Conservation (phyloP, 352 stramenopile genomes). For the Phytophthora kernoviae region DNA sequence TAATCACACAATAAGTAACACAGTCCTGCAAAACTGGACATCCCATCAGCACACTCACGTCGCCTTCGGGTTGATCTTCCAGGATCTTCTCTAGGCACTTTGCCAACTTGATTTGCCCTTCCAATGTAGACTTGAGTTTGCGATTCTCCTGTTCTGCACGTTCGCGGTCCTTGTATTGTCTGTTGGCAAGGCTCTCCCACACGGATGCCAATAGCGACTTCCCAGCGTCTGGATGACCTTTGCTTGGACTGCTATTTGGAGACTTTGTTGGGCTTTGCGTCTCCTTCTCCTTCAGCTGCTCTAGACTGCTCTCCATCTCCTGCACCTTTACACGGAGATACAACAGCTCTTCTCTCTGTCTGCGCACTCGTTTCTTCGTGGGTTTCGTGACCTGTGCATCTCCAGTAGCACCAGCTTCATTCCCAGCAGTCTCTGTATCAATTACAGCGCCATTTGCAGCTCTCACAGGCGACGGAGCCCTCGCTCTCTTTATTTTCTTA, state of each 20-base stretch:
- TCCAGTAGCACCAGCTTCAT: not conserved
- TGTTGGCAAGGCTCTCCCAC: conserved; percentile 45
- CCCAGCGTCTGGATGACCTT: conserved; percentile 15
- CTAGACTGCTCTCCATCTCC: conserved; percentile 45
- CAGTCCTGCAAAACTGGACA: not conserved
- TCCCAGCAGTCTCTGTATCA: conserved; percentile 2
- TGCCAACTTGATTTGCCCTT: conserved; percentile 42
- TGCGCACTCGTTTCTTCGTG: conserved; percentile 43
- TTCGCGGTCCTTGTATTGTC: conserved; percentile 44
- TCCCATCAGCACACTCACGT: conserved; percentile 12
- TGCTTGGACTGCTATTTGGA: conserved; percentile 4
- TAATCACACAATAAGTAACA: not conserved
- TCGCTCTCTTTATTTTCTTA: conserved; percentile 31
- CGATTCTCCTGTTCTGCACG: conserved; percentile 47
- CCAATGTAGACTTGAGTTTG: conserved; percentile 41
- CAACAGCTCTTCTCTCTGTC: conserved; percentile 47
- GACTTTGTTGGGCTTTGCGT: conserved; percentile 1
- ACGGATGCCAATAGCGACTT: conserved; percentile 27
- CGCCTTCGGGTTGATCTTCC: conserved; percentile 26
- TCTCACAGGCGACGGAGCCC: conserved; percentile 20
- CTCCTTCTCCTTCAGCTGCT: conserved; percentile 25
- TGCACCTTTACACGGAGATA: conserved; percentile 51
- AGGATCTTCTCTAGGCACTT: conserved; percentile 50
- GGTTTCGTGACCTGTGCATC: conserved; percentile 22
- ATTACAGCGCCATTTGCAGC: conserved; percentile 18